Evolutionary conservation across 163 green algal species (phyloP), one percentile per base, ranked within the genome.

Genomic region (Trebouxia gelatinosa): DNA sequence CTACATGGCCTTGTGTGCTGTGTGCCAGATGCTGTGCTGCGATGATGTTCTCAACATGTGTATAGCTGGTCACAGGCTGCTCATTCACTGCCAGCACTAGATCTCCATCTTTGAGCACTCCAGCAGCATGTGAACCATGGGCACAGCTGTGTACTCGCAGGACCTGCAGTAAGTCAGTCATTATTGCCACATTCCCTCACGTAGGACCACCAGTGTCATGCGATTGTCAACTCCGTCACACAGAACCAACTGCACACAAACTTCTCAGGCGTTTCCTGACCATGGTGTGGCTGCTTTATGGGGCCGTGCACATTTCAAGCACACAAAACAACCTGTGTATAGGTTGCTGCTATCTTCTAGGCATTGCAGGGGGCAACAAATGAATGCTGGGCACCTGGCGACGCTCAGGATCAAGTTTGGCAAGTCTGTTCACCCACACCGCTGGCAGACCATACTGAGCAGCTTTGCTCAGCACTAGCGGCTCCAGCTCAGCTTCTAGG

Each of bases 51-150:
- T 97, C 91, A 31, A 97, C 87, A 75, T 94, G 89, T 0, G 65
- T 50, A 65, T 92, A 97, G 78, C 82, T 91, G 16, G 83, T 92
- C 16, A 97, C 88, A 1, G 90, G 88, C 38, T 84, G 80, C 29
- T 86, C 87, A 57, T 84, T 76, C 19, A 96, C 87, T 23, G 91
- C 89, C 35, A 97, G 83, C 43, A 97, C 43, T 80, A 97, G 90
- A 79, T 97, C 93, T 0, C 91, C 93, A 34, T 90, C 87, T 34
- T 86, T 58, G 21, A 97, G 87, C 37, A 90, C 83, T n/a, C 76
- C n/a, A 21, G 80, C 46, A 1, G 87, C 89, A n/a, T 85, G 50
- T 32, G 83, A 91, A n/a, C 85, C 79, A 6, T 92, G 89, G 17
- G 94, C 81, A 9, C 83, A 90, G 77, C 82, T 88, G 37, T 88